Evolutionary conservation across 768 basidiomycete genomes (phyloP).

Genomic region (Termitomyces sp.): DNA sequence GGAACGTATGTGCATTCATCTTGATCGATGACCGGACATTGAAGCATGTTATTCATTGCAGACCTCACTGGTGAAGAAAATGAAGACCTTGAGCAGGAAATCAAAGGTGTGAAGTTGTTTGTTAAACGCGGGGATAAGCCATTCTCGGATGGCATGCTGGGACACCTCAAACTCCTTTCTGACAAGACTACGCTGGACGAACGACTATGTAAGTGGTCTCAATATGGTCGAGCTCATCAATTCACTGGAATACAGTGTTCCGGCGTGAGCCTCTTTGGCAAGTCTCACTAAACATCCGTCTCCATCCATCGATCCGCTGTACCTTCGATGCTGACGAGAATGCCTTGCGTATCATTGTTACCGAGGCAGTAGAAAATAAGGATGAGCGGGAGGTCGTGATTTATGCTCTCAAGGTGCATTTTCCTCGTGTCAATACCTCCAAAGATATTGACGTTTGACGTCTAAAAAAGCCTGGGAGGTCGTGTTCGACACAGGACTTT

Average conservation of each 20-base stretch:
- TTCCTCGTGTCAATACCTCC: background rate
- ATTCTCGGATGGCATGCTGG: constrained; percentile 55
- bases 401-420: constrained; percentile 58
- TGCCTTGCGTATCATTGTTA: constrained; percentile 48
- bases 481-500: constrained; percentile 49
- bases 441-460: constrained; percentile 9
- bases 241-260: constrained; percentile 40
- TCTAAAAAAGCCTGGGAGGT: constrained; percentile 31
- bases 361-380: constrained; percentile 34
- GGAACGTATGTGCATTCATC: constrained; percentile 12
- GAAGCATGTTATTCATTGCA: constrained; percentile 12
- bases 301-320: constrained; percentile 51
- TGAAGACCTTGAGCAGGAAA: constrained; percentile 48
- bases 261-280: constrained; percentile 67
- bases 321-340: constrained; percentile 51
- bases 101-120: constrained; percentile 58
- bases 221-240: background rate
- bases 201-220: constrained; percentile 35
- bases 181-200: constrained; percentile 34
- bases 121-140: constrained; percentile 49
- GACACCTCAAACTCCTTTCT: constrained; percentile 54
- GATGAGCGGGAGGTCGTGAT: constrained; percentile 40
- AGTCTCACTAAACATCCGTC: constrained; percentile 60
- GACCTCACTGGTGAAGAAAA: constrained; percentile 62
- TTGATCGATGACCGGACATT: background rate